phyloP scores from a whole-genome alignment of 495 filamentous ascomycete species.

The Aspergillus nanangensis region DNA sequence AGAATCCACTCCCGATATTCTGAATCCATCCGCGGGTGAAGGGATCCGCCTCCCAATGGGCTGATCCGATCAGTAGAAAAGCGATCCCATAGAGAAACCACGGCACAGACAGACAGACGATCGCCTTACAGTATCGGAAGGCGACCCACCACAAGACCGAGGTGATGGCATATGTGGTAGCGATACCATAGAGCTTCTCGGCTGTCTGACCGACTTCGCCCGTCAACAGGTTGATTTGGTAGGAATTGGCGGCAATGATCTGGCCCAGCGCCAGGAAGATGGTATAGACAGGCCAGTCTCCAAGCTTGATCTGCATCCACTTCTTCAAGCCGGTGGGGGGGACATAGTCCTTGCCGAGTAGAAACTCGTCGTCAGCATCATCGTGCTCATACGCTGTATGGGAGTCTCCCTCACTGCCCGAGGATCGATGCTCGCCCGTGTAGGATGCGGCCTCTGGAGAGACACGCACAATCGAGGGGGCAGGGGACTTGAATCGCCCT shows the following conservation, averaged over 20 bases:
- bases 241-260: slow-evolving; percentile 66
- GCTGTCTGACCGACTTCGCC: slow-evolving; percentile 61
- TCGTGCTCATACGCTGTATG: slow-evolving; percentile 3
- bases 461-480: slow-evolving; percentile 33
- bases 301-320: slow-evolving; percentile 40
- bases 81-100: slow-evolving; percentile 63
- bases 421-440: slow-evolving; percentile 15
- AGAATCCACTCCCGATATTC: slow-evolving; percentile 41
- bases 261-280: slow-evolving; percentile 61
- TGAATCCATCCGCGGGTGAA: slow-evolving; percentile 45
- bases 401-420: slow-evolving; percentile 13
- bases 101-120: slow-evolving; percentile 54
- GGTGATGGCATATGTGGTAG: slow-evolving; percentile 55
- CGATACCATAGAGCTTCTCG: slow-evolving; percentile 62
- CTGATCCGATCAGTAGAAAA: slow-evolving; percentile 61
- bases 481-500: slow-evolving; percentile 38
- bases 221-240: slow-evolving; percentile 65
- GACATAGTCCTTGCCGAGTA: slow-evolving; percentile 59
- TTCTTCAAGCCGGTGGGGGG: slow-evolving; percentile 62
- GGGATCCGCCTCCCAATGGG: slow-evolving; percentile 47
- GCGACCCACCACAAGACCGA: slow-evolving; percentile 62
- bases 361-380: slow-evolving; percentile 48
- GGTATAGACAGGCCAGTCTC: slow-evolving; percentile 69
- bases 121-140: slow-evolving; percentile 57
- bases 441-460: slow-evolving; percentile 32